These are phyloP conservation scores for Cutaneotrichosporon spelunceum DNA, from an alignment of 1,284 basidiomycete genomes.

Conservation along the genomic window DNA sequence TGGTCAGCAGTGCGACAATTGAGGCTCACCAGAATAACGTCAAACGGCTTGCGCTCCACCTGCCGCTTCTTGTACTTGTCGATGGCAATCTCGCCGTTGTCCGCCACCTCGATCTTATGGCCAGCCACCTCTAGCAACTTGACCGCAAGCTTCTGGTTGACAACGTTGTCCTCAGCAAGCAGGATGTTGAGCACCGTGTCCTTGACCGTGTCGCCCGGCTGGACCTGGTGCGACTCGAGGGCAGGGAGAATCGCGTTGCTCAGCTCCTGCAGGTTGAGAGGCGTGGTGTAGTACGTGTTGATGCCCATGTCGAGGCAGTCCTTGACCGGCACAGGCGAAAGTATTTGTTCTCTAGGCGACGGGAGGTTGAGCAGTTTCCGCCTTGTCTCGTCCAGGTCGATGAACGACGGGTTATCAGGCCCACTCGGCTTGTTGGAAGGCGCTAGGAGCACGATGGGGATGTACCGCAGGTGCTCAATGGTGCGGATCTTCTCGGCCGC, in stretches of 20 bases:
- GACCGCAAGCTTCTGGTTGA: constrained; percentile 89
- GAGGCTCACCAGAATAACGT: constrained; percentile 73
- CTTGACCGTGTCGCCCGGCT: constrained; percentile 72
- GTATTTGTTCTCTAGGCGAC: constrained; percentile 38
- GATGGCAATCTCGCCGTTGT: constrained; percentile 73
- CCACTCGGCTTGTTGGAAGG: constrained; percentile 53
- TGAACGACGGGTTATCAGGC: constrained; percentile 45
- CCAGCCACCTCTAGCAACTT: constrained; percentile 97
- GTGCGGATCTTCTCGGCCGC: constrained; percentile 84
- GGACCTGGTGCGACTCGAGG: constrained; percentile 85
- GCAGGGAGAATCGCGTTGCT: constrained; percentile 90
- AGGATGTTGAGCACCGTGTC: constrained; percentile 88
- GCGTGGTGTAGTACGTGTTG: constrained; percentile 64
- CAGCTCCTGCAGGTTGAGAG: constrained; percentile 82
- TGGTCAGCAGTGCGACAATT: constrained; percentile 17
- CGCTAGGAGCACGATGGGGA: constrained; percentile 92
- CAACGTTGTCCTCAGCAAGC: constrained; percentile 96
- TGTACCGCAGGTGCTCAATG: constrained; percentile 91
- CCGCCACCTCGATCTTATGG: constrained; percentile 93
- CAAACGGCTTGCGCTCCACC: constrained; percentile 61
- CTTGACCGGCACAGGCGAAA: constrained; percentile 51
- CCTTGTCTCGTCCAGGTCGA: constrained; percentile 44
- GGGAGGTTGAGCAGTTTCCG: constrained; percentile 47
- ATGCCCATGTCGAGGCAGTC: constrained; percentile 52
- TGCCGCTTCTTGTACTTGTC: constrained; percentile 48